Evolutionary conservation across 495 filamentous ascomycete genomes (phyloP).

Genomic region (Alectoria sarmentosa): DNA sequence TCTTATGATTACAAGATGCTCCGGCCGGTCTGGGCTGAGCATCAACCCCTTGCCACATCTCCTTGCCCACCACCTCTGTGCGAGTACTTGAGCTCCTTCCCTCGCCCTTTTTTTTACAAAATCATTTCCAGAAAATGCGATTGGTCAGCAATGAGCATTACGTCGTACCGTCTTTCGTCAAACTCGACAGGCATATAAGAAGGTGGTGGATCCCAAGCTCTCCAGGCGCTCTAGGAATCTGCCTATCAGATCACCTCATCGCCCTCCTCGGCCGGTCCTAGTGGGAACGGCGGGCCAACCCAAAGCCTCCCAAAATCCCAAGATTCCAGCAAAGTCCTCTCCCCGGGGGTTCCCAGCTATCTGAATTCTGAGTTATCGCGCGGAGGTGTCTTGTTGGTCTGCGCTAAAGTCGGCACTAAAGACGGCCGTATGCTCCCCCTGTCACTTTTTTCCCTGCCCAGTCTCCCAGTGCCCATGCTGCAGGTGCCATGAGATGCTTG

Average conservation of each 20-base stretch:
- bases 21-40: constrained; percentile 7
- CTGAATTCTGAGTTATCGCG: not conserved
- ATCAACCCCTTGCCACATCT: constrained; percentile 17
- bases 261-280: constrained; percentile 8
- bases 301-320: constrained; percentile 4
- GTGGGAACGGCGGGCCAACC: constrained; percentile 10
- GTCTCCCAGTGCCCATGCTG: constrained; percentile 13
- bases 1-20: not conserved
- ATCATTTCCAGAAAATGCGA: not conserved
- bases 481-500: constrained; percentile 18
- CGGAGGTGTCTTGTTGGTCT: constrained; percentile 8
- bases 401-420: constrained; percentile 10
- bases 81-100: constrained; percentile 4
- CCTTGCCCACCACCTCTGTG: constrained; percentile 1
- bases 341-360: not conserved
- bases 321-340: not conserved
- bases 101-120: constrained; percentile 4
- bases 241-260: constrained; percentile 19
- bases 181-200: constrained; percentile 8
- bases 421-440: constrained; percentile 5
- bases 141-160: not conserved
- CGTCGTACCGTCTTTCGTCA: not conserved
- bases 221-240: not conserved
- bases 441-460: constrained; percentile 2
- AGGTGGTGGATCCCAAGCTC: not conserved